A percentile compares a stretch with the other conserved stretches of the same genome.
Conservation (phyloP, 2,329 filamentous ascomycete genomes). For the Dothideomycetes sp. region DNA sequence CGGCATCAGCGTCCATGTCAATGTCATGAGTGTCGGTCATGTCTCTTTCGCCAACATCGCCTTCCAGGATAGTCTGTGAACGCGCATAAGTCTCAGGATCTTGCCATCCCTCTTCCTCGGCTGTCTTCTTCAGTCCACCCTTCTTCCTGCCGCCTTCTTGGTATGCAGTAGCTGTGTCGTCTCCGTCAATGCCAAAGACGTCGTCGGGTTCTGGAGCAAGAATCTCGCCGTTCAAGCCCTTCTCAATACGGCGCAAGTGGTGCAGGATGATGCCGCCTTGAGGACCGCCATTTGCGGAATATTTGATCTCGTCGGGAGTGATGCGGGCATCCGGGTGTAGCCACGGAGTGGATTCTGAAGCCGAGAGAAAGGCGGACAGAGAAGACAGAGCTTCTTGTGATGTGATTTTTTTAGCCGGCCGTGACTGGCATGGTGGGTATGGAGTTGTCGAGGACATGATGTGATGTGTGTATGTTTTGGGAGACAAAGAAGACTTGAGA, state of each 20-base stretch:
- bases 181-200: slow-evolving; percentile 2
- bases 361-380: slow-evolving; percentile 33
- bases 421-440: slow-evolving; percentile 29
- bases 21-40: slow-evolving; percentile 17
- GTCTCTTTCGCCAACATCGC: slow-evolving; percentile 30
- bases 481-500: neutral
- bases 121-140: slow-evolving; percentile 14
- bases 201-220: slow-evolving; percentile 32
- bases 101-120: slow-evolving; percentile 27
- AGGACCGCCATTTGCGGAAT: slow-evolving; percentile 34
- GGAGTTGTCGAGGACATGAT: slow-evolving; percentile 16
- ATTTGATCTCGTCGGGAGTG: slow-evolving; percentile 33
- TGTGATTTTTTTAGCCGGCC: slow-evolving; percentile 27
- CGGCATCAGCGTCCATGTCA: slow-evolving; percentile 12
- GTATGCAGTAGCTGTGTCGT: slow-evolving; percentile 11
- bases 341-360: slow-evolving; percentile 33
- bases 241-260: slow-evolving; percentile 44
- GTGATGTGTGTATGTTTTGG: neutral
- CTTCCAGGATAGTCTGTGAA: slow-evolving; percentile 32
- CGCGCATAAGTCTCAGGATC: slow-evolving; percentile 35
- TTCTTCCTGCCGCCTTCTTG: slow-evolving; percentile 14
- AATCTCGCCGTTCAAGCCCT: slow-evolving; percentile 43
- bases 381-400: slow-evolving; percentile 26
- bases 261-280: slow-evolving; percentile 42
- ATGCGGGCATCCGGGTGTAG: slow-evolving; percentile 42